Base-by-base conservation (phyloP, 208 protist genomes). In the Trypanosomatidae sp. region DNA sequence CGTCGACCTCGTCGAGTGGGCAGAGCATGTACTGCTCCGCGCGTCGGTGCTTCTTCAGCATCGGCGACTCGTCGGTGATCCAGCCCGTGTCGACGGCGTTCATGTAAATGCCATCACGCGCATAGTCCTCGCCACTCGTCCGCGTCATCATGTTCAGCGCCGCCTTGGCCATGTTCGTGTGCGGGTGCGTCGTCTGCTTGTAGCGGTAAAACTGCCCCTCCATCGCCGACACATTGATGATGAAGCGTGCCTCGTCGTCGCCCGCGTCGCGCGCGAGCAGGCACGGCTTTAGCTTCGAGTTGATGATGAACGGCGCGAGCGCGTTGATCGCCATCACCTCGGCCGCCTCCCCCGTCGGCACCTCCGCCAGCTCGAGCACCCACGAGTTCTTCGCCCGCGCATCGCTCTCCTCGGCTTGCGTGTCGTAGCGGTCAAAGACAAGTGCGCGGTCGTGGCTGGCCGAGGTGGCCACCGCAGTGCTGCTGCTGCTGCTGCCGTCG, bases 101-200 rank as follows among this genome's bases (percentile, higher is more conserved):
- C 96, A 98, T 97, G 67, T 90, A 97, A 70, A 98, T 98, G 38
- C 80, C 63, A 24, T 74, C 73, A 33, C 53, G 48, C 4, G 92
- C 92, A 53, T 96, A 96, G 56, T 92, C 86, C 10, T 70, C 69
- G 6, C 73, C 88, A 39, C 83, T 85, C 3, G 92, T 96, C 47
- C 94, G 85, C 2, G 96, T 98, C 92, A 98, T 96, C 96, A 98
- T 98, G 65, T 98, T 98, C 44, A 98, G 87, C 27, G 96, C 88
- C 15, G 96, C 96, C 76, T 98, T 98, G 33, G 92, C 93, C 93
- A 98, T 98, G 73, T 98, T 98, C 23, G 96, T 98, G 81, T 98
- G 96, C 37, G 91, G 90, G 56, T 98, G 96, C 16, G 81, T 92
- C 15, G 79, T 83, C 50, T 90, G 79, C 65, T 95, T 92, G 61